phyloP scores from a whole-genome alignment of 441 rosid genomes.

The Pelargonium citronellum region DNA sequence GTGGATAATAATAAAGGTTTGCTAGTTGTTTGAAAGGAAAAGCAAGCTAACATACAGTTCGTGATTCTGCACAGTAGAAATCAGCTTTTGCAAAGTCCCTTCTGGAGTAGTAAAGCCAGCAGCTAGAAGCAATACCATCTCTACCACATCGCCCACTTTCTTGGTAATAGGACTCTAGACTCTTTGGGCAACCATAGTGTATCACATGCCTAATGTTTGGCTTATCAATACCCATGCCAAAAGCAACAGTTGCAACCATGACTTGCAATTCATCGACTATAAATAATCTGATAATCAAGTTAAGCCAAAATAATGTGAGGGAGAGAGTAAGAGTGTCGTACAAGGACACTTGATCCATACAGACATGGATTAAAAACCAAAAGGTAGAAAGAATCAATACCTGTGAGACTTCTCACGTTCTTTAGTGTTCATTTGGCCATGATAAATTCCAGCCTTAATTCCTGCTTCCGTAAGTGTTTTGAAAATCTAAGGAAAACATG shows the following conservation, averaged over 20 bases:
- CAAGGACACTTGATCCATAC: slow-evolving; percentile 1
- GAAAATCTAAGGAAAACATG: slow-evolving; percentile 27
- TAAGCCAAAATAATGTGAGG: slow-evolving; percentile 12
- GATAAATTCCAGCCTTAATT: slow-evolving; percentile 41
- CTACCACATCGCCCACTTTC: slow-evolving; percentile 56
- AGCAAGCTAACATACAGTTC: slow-evolving; percentile 30
- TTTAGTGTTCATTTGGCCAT: slow-evolving; percentile 45
- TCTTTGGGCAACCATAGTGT: slow-evolving; percentile 54
- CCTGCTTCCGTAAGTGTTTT: slow-evolving; percentile 33
- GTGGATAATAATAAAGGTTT: neutral
- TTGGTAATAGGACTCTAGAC: slow-evolving; percentile 46
- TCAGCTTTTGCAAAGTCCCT: slow-evolving; percentile 46
- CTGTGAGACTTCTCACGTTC: slow-evolving; percentile 45
- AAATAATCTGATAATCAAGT: slow-evolving; percentile 30
- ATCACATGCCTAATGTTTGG: slow-evolving; percentile 46
- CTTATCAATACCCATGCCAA: slow-evolving; percentile 57
- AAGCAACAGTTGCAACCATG: slow-evolving; percentile 52
- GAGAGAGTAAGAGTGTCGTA: neutral
- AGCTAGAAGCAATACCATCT: slow-evolving; percentile 48
- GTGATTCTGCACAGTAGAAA: slow-evolving; percentile 39
- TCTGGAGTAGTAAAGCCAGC: slow-evolving; percentile 49
- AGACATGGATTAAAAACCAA: slow-evolving; percentile 11
- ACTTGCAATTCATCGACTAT: slow-evolving; percentile 44
- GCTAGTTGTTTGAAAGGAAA: slow-evolving; percentile 11
- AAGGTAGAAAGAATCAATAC: slow-evolving; percentile 16